Evolutionary conservation across 257 asterid genomes (phyloP), one percentile per base, ranked within the genome.

Genomic region (Leptodermis oblonga): DNA sequence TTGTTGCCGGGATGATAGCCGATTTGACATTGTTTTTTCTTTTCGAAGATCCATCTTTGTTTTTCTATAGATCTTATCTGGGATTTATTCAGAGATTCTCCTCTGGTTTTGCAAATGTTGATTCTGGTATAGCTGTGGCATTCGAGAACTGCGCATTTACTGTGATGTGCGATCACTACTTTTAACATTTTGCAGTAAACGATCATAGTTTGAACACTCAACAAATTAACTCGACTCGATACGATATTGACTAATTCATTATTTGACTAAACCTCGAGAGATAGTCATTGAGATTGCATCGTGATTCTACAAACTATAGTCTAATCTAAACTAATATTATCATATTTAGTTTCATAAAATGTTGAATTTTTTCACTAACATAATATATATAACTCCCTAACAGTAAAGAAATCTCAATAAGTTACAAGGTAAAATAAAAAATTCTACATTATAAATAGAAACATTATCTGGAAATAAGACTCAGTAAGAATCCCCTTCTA

Each of bases 401-500:
- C n/a, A n/a, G n/a, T n/a, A n/a, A n/a, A n/a, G n/a, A n/a, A n/a
- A 41, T 1, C 45, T 4, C 10, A 41, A 41, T 41, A 41, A 41
- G 45, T 6, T 41, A 5, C 11, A 33, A 52, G 2, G n/a, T n/a
- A n/a, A n/a, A n/a, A n/a, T n/a, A n/a, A n/a, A n/a, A n/a, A n/a
- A n/a, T n/a, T n/a, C n/a, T n/a, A n/a, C n/a, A n/a, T n/a, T n/a
- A 18, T 43, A 46, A 51, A 10, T 30, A 22, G 34, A 30, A 26
- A 14, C 48, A n/a, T 51, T 1, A 7, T 10, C 0, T 31, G 69
- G 46, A 34, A 30, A 9, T 43, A 25, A 14, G 31, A 30, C 12
- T 61, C 34, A 26, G 43, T 12, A 61, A 0, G 22, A 31, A 30
- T 12, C 20, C 28, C 39, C 14, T 53, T 74, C 82, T 79, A 84